Evolutionary conservation across 108 stramenopile genomes (phyloP).

Genomic region (Epithemia pelagica): DNA sequence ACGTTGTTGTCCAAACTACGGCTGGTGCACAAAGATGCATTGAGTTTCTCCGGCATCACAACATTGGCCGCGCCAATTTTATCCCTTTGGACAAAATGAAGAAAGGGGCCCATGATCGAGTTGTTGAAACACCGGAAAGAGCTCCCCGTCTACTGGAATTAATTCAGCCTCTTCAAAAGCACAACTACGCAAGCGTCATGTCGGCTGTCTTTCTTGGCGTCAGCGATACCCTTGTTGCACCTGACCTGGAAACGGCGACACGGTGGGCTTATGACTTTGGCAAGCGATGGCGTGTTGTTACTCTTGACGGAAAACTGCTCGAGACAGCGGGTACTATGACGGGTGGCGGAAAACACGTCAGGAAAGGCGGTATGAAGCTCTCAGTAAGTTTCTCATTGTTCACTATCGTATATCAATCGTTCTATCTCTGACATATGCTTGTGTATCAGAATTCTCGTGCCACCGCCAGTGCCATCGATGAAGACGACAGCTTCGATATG

Average conservation of each 20-base stretch:
- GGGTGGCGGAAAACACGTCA: constrained; percentile 88
- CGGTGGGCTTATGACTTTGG: constrained; percentile 89
- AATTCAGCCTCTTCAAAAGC: constrained; percentile 33
- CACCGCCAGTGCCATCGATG: constrained; percentile 18
- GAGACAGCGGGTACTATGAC: constrained; percentile 98
- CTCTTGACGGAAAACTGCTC: constrained; percentile 90
- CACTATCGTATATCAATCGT: background rate
- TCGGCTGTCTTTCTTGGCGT: constrained; percentile 93
- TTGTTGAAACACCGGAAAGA: constrained; percentile 77
- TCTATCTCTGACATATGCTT: constrained; percentile 6
- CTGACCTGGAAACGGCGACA: constrained; percentile 88
- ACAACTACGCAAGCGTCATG: constrained; percentile 51
- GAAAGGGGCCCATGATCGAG: constrained; percentile 82
- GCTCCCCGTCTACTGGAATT: constrained; percentile 92
- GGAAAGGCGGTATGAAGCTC: constrained; percentile 80
- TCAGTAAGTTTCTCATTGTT: constrained; percentile 38
- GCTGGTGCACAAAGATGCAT: constrained; percentile 91
- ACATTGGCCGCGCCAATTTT: constrained; percentile 93
- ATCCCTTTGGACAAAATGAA: constrained; percentile 92
- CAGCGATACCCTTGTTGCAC: constrained; percentile 94
- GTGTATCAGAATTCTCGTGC: constrained; percentile 45
- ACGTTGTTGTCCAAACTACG: constrained; percentile 96
- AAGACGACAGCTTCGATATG: constrained; percentile 30
- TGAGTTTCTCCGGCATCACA: constrained; percentile 82
- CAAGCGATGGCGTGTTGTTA: constrained; percentile 92